Conservation (phyloP, 306 rosid species). For the Cicer bijugum region DNA sequence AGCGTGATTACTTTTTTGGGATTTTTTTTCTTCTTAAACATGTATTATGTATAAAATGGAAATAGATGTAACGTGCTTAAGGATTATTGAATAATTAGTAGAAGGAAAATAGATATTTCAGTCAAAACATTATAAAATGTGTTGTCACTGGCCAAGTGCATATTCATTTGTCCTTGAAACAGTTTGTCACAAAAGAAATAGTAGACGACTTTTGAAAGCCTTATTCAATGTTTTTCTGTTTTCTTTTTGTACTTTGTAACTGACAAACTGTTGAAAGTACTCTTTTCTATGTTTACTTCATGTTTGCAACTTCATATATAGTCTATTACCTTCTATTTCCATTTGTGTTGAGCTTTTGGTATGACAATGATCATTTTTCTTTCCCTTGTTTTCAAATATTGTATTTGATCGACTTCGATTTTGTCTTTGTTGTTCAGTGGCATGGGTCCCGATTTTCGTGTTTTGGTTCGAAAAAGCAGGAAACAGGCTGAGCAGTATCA, state of each 20-base stretch:
- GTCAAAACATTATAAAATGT: not conserved
- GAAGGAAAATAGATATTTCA: not conserved
- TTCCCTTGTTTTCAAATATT: not conserved
- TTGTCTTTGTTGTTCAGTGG: conserved; percentile 62
- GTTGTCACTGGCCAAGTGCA: not conserved
- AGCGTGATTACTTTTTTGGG: not conserved
- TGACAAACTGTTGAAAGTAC: conserved; percentile 6
- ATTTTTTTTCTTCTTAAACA: not conserved
- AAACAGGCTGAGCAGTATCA: conserved; percentile 96
- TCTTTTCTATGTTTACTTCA: conserved; percentile 23
- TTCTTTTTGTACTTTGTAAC: not conserved
- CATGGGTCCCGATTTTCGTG: conserved; percentile 98
- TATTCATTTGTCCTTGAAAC: not conserved
- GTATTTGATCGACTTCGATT: conserved; percentile 22
- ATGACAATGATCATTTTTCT: conserved; percentile 22
- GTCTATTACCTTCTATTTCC: conserved; percentile 13
- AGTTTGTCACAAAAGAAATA: not conserved
- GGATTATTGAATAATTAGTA: not conserved
- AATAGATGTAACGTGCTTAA: conserved; percentile 9
- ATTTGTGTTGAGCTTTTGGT: conserved; percentile 21
- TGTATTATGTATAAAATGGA: not conserved
- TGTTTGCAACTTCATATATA: conserved; percentile 3
- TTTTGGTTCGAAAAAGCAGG: conserved; percentile 90
- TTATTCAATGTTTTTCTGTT: not conserved
- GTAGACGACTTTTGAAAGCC: conserved; percentile 4